phyloP scores from a whole-genome alignment of 2,329 filamentous ascomycete genomes.

The Fusarium papillatum region DNA sequence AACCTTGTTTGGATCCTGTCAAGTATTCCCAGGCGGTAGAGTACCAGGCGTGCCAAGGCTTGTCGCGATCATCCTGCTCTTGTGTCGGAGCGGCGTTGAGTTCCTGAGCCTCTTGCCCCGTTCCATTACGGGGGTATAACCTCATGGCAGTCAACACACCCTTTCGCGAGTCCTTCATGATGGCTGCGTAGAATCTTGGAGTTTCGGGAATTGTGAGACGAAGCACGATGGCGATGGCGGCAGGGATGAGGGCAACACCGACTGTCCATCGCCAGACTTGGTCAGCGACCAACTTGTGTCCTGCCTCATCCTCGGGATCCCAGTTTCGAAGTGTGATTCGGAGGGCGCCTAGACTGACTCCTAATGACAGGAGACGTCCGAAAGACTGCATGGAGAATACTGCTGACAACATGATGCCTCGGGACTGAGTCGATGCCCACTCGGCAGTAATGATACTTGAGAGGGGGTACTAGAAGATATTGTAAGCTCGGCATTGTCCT shows the following conservation, averaged over 20 bases:
- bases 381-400: constrained; percentile 16
- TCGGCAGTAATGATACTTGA: constrained; percentile 9
- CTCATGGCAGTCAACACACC: constrained; percentile 7
- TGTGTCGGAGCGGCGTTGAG: neutral
- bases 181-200: constrained; percentile 5
- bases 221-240: constrained; percentile 9
- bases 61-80: neutral
- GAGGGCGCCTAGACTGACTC: constrained; percentile 7
- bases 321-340: neutral
- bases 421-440: constrained; percentile 12
- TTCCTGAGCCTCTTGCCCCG: neutral
- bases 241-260: constrained; percentile 5
- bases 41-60: constrained; percentile 11
- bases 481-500: neutral
- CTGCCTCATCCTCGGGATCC: neutral
- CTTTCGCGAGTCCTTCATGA: constrained; percentile 10
- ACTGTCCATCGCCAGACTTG: constrained; percentile 14
- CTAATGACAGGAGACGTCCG: neutral
- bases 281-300: neutral
- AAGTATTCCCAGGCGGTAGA: constrained; percentile 6
- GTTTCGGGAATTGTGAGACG: constrained; percentile 11
- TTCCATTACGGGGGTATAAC: neutral
- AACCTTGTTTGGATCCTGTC: constrained; percentile 11
- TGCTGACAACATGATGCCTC: constrained; percentile 7
- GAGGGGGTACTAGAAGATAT: neutral